These are phyloP conservation scores for Psilocybe cubensis DNA, from an alignment of 768 basidiomycete genomes.

Conservation along the genomic window DNA sequence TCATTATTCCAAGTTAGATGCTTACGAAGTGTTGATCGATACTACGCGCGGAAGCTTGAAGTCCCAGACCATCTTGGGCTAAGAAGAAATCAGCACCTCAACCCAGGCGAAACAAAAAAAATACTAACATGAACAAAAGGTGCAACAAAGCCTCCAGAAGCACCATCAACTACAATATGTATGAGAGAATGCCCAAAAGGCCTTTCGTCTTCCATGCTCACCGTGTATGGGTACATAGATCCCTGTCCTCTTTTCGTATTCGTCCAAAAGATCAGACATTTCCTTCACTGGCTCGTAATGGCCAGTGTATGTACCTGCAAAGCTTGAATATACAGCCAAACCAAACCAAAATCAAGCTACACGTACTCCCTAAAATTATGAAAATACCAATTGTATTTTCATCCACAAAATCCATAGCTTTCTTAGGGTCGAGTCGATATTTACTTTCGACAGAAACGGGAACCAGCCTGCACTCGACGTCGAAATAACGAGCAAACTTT, in stretches of 20 bases:
- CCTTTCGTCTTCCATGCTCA: slow-evolving; percentile 39
- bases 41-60: slow-evolving; percentile 67
- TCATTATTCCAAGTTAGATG: slow-evolving; percentile 20
- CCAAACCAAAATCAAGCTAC: slow-evolving; percentile 4
- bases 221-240: slow-evolving; percentile 71
- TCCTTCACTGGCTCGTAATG: slow-evolving; percentile 83
- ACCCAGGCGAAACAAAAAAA: not conserved
- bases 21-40: slow-evolving; percentile 59
- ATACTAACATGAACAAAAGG: slow-evolving; percentile 52
- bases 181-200: slow-evolving; percentile 42
- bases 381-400: slow-evolving; percentile 78
- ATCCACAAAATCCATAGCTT: slow-evolving; percentile 67
- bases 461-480: slow-evolving; percentile 64
- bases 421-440: slow-evolving; percentile 61
- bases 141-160: slow-evolving; percentile 69
- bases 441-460: slow-evolving; percentile 54
- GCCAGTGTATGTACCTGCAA: slow-evolving; percentile 62
- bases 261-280: slow-evolving; percentile 75
- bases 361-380: slow-evolving; percentile 48
- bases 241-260: slow-evolving; percentile 65
- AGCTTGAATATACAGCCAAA: slow-evolving; percentile 32
- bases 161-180: slow-evolving; percentile 53
- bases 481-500: slow-evolving; percentile 74
- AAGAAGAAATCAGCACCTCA: slow-evolving; percentile 25
- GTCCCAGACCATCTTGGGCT: slow-evolving; percentile 65